Evolutionary conservation across 2,329 filamentous ascomycete genomes (phyloP).

Genomic region (Colletotrichum melonis): DNA sequence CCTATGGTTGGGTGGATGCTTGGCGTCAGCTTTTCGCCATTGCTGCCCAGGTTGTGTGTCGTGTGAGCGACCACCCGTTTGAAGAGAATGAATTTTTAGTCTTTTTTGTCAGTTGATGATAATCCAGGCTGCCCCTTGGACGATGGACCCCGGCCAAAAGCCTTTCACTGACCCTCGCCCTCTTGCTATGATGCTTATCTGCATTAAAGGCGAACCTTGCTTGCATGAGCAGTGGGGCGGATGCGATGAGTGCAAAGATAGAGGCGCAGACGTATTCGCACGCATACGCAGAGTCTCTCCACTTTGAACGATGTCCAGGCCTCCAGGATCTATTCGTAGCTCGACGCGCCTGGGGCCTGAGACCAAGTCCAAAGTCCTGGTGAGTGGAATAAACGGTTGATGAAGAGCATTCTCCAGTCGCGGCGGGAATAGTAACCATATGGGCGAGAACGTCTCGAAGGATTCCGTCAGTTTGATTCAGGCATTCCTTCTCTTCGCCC

Average conservation of each 20-base stretch:
- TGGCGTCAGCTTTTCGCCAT: not conserved
- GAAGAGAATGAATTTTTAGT: not conserved
- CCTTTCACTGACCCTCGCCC: not conserved
- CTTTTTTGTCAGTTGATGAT: not conserved
- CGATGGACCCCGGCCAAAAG: not conserved
- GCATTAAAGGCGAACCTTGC: not conserved
- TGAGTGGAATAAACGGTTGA: not conserved
- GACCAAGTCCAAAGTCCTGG: not conserved
- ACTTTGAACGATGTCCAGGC: not conserved
- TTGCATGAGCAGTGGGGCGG: not conserved
- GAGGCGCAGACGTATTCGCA: not conserved
- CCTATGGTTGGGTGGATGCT: not conserved
- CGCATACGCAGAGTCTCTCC: no score
- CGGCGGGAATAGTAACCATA: not conserved
- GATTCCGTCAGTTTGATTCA: constrained; percentile 1
- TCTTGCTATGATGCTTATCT: not conserved
- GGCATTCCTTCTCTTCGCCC: constrained; percentile 21
- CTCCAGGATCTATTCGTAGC: not conserved
- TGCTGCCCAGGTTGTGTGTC: not conserved
- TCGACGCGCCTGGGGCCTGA: no score
- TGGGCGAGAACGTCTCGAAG: not conserved
- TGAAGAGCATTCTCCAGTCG: not conserved
- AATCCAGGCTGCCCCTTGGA: not conserved
- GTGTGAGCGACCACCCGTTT: not conserved
- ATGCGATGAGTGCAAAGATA: not conserved